Evolutionary conservation across 345 rosid species (phyloP).

Genomic region (Corchorus olitorius): DNA sequence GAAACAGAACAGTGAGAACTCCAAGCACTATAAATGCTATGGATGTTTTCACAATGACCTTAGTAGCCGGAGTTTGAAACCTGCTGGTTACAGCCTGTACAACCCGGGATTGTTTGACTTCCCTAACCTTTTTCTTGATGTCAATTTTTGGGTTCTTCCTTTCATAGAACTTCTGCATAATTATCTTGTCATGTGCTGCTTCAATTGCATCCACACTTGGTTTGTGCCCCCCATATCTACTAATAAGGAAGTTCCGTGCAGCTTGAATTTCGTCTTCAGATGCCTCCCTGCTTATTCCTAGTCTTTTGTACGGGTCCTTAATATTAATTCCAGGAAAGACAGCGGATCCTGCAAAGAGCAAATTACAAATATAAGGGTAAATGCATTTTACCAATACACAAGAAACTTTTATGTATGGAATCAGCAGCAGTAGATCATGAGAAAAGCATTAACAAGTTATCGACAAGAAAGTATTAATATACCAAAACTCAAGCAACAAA

Average conservation of each 20-base stretch:
- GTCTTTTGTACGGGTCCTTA: slow-evolving; percentile 82
- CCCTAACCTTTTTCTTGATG: slow-evolving; percentile 69
- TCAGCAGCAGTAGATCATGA: slow-evolving; percentile 2
- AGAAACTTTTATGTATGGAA: neutral
- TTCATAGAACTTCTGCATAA: slow-evolving; percentile 89
- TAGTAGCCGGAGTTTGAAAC: slow-evolving; percentile 71
- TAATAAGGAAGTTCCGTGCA: slow-evolving; percentile 84
- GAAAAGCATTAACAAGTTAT: slow-evolving; percentile 1
- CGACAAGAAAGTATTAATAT: neutral
- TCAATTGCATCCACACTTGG: slow-evolving; percentile 94
- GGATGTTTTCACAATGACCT: slow-evolving; percentile 61
- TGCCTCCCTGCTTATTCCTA: slow-evolving; percentile 94
- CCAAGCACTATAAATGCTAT: slow-evolving; percentile 71
- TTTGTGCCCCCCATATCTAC: slow-evolving; percentile 77
- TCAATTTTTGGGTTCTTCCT: slow-evolving; percentile 85
- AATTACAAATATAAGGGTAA: neutral
- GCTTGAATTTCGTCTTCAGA: slow-evolving; percentile 94
- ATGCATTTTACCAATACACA: neutral
- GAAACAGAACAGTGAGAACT: slow-evolving; percentile 75
- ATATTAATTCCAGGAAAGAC: slow-evolving; percentile 84
- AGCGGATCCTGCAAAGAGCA: slow-evolving; percentile 42
- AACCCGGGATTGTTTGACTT: slow-evolving; percentile 67
- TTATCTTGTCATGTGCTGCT: slow-evolving; percentile 88
- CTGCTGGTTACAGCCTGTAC: slow-evolving; percentile 68
- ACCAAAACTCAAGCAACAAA: neutral